Base-by-base conservation (phyloP, 2,329 filamentous ascomycete species). In the Alternaria triticina region DNA sequence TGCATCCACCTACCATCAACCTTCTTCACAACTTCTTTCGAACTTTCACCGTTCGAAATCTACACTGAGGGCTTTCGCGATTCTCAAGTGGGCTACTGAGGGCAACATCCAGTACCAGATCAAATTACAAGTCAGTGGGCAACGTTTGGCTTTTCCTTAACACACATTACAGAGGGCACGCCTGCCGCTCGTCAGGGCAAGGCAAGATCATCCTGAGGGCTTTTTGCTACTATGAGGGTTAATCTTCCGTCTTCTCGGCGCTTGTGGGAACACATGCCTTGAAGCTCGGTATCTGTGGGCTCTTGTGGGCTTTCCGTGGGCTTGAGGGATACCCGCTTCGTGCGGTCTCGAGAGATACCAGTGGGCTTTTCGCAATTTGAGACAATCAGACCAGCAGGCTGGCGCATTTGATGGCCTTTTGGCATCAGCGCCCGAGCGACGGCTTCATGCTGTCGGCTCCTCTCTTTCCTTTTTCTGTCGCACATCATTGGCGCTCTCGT, bases 191-290 rank as follows among this genome's bases (percentile, higher is more conserved):
- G 69, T 66, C 57, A 73, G 71, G 72, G 74, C 74, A 73, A 68
- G 69, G 72, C 74, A 74, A 75, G 73, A 77, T 77, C 66, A 74
- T 77, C 70, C 74, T 79, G 76, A 77, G 74, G 74, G 77, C 77
- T 76, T 77, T 76, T 73, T 70, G 75, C 74, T 77, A 77, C 74
- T 79, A 73, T 73, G 78, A 79, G 77, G 79, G 75, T 77, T 77
- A 77, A 72, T 70, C 70, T 78, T 69, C 80, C 79, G 79, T 77
- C 73, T 80, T 81, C 81, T 82, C 77, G 82, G 83, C 82, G 66
- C 77, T 82, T 85, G 83, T 84, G 83, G 83, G 83, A 84, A 85
- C 83, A 83, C 83, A 67, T 69, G 83, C 83, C 83, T 82, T 78
- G 81, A 80, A 75, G 69, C 49, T 68, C 70, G 73, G 72, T 78